Conservation (phyloP, 108 stramenopile species). For the Pseudonitzschia multistriata region DNA sequence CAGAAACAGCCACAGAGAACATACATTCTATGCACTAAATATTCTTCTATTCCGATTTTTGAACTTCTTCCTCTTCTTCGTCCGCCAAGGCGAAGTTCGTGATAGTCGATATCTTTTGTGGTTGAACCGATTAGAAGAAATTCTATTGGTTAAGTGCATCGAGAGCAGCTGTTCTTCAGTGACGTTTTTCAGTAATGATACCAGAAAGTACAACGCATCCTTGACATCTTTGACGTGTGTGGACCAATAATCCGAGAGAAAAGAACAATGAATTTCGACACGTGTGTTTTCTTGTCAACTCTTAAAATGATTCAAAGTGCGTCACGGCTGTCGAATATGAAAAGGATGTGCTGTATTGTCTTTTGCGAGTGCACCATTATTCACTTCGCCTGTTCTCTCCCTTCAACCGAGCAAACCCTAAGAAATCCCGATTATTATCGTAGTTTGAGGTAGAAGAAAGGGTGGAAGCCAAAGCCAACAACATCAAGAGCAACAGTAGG, state of each 20-base stretch:
- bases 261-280: constrained; percentile 6
- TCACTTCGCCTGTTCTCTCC: no score
- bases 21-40: no score
- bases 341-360: constrained; percentile 1
- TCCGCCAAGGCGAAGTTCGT: no score
- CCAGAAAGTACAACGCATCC: neutral
- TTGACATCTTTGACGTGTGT: constrained; percentile 2
- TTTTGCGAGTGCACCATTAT: no score
- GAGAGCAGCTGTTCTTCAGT: constrained; percentile 5
- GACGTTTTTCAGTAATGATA: constrained; percentile 1
- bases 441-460: no score
- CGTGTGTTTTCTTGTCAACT: neutral
- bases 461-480: no score
- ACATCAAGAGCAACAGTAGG: no score
- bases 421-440: no score
- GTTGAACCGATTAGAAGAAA: neutral
- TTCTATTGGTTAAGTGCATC: neutral
- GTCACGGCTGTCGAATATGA: neutral
- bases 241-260: constrained; percentile 1
- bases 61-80: neutral
- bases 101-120: neutral
- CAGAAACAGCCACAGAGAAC: no score
- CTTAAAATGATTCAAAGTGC: constrained; percentile 1
- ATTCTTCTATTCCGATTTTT: neutral
- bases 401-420: no score